Conservation (phyloP, 1,139 yeast genomes). For the Spathaspora sp. region DNA sequence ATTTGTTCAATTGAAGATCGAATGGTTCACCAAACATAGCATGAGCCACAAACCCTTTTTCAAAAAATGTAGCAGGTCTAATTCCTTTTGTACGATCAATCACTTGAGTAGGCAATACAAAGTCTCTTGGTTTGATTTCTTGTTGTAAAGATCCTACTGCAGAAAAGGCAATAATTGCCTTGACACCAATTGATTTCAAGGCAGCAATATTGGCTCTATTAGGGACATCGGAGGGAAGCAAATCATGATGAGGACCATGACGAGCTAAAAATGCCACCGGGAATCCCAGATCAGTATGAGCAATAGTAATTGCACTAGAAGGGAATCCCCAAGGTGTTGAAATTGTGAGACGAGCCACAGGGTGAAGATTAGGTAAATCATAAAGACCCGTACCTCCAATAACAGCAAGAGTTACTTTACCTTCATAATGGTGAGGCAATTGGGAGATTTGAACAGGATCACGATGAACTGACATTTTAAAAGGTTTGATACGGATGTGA, state of each 20-base stretch:
- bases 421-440: conserved; percentile 42
- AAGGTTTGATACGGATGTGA: not conserved
- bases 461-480: conserved; percentile 39
- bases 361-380: conserved; percentile 75
- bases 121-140: conserved; percentile 89
- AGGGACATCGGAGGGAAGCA: conserved; percentile 90
- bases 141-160: conserved; percentile 95
- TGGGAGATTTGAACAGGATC: conserved; percentile 24
- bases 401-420: conserved; percentile 69
- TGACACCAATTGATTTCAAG: conserved; percentile 80
- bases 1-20: conserved; percentile 66
- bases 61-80: conserved; percentile 87
- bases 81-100: conserved; percentile 97
- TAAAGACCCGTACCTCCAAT: conserved; percentile 99
- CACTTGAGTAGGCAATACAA: conserved; percentile 91
- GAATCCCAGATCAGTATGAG: conserved; percentile 71
- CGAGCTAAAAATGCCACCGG: conserved; percentile 94
- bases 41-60: conserved; percentile 91
- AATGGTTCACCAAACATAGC: conserved; percentile 98
- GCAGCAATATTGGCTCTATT: conserved; percentile 95
- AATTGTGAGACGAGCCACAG: conserved; percentile 78
- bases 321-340: conserved; percentile 98
- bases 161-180: conserved; percentile 85
- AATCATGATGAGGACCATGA: conserved; percentile 89
- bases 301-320: conserved; percentile 88